Conservation (phyloP, 352 stramenopile species). For the Globisporangium paddicum region DNA sequence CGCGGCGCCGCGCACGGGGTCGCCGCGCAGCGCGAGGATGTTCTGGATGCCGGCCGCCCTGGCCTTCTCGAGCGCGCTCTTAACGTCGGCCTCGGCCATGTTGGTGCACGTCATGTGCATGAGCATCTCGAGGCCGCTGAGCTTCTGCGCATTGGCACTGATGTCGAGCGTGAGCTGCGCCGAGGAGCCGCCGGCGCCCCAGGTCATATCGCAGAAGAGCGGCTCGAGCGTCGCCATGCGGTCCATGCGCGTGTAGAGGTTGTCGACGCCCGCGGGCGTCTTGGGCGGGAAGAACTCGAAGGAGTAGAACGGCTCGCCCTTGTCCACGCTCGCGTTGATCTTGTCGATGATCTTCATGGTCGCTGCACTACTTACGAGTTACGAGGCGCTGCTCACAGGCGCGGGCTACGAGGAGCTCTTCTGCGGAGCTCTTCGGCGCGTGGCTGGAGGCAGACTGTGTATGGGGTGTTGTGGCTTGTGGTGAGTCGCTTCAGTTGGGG, state of each 20-base stretch:
- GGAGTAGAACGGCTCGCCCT: slow-evolving; percentile 91
- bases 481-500: slow-evolving; percentile 6
- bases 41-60: slow-evolving; percentile 96
- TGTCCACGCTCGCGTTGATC: slow-evolving; percentile 73
- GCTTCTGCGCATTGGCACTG: slow-evolving; percentile 88
- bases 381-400: neutral
- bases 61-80: slow-evolving; percentile 88
- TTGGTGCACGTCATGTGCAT: slow-evolving; percentile 99
- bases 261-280: slow-evolving; percentile 94
- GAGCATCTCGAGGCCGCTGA: slow-evolving; percentile 89
- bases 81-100: slow-evolving; percentile 93
- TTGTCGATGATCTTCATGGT: slow-evolving; percentile 89
- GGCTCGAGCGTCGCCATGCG: slow-evolving; percentile 93
- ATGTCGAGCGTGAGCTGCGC: slow-evolving; percentile 96
- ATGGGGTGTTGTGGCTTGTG: neutral
- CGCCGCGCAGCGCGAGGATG: slow-evolving; percentile 97
- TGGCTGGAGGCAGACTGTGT: slow-evolving; percentile 8
- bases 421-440: neutral
- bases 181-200: slow-evolving; percentile 96
- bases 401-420: no score
- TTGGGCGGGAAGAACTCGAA: slow-evolving; percentile 99
- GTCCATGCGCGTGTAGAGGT: slow-evolving; percentile 96
- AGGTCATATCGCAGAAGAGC: slow-evolving; percentile 99
- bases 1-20: slow-evolving; percentile 89
- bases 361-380: no score